Base-by-base conservation (phyloP, 495 filamentous ascomycete genomes). In the Lasiosphaeriaceae sp. region DNA sequence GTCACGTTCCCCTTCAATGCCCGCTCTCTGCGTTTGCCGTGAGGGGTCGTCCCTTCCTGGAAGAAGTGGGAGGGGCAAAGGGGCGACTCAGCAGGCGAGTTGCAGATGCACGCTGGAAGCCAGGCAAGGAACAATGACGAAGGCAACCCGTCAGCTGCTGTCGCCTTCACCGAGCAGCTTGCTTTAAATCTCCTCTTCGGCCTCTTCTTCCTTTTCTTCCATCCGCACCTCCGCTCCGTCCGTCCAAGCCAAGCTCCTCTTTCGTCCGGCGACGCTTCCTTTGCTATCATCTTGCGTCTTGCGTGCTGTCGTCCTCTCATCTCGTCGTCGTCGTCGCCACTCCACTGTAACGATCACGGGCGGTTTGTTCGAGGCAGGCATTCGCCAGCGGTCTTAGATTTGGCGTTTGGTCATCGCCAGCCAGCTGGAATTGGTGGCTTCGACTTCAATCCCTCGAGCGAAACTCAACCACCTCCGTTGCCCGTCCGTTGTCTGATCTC, bases 11-110 rank as follows among this genome's bases (percentile, higher is more conserved):
- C 31, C 24, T 1, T n/a, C 11, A 6, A n/a, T 8, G 29, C 23
- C 19, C 16, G 21, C 4, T 8, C 14, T 34, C 11, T 8, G 1
- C 35, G 12, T 52, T 34, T n/a, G 19, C 35, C 1, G 31, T 21
- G 50, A 52, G 50, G 31, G 50, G 31, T 52, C 31, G n/a, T 41
- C 19, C 31, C 31, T 20, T 52, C 35, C 50, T 43, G 29, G 50
- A 29, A 52, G 19, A 29, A 41, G 34, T 14, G 21, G 50, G 26
- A 34, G 26, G 47, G 47, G 47, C 47, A 50, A 29, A 34, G 47
- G 24, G 47, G 47, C 26, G 26, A 29, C 17, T 29, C 23, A 31
- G 9, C 26, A 31, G 26, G 26, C 26, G 26, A 9, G 26, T 31
- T 31, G 26, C 26, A 31, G 26, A 31, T 31, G 26, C 26, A 3